These are phyloP conservation scores for Artomyces pyxidatus DNA, from an alignment of 768 basidiomycete genomes.

Conservation along the genomic window DNA sequence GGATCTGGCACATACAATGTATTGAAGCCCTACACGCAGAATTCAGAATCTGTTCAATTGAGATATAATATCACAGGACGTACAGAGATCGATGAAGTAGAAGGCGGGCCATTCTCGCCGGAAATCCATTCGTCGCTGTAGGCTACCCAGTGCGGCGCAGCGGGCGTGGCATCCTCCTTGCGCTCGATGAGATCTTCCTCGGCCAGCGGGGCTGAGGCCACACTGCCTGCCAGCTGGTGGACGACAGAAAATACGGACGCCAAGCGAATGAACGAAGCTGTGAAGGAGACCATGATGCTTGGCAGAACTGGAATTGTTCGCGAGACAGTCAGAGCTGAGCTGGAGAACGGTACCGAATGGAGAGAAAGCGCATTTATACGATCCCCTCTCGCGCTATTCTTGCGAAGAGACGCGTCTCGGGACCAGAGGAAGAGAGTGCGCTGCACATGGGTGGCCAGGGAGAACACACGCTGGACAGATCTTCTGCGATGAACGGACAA, in stretches of 20 bases:
- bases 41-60: background rate
- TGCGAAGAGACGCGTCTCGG: too few relatives aligned
- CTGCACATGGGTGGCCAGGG: too few relatives aligned
- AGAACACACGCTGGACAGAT: too few relatives aligned
- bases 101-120: constrained; percentile 31
- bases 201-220: background rate
- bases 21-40: constrained; percentile 24
- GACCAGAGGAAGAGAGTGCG: too few relatives aligned
- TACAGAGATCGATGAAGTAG: constrained; percentile 25
- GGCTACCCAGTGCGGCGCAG: constrained; percentile 32
- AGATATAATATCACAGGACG: background rate
- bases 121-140: constrained; percentile 31
- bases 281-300: constrained; percentile 4
- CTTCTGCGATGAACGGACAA: too few relatives aligned
- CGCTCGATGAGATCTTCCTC: background rate
- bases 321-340: too few relatives aligned
- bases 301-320: too few relatives aligned
- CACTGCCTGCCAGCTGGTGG: background rate
- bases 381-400: too few relatives aligned
- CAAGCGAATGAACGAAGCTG: background rate
- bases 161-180: constrained; percentile 9
- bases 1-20: constrained; percentile 23
- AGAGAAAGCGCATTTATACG: too few relatives aligned
- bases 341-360: too few relatives aligned
- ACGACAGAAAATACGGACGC: background rate